Conservation (phyloP, 2,329 filamentous ascomycete species). For the Macroventuria anomochaeta region DNA sequence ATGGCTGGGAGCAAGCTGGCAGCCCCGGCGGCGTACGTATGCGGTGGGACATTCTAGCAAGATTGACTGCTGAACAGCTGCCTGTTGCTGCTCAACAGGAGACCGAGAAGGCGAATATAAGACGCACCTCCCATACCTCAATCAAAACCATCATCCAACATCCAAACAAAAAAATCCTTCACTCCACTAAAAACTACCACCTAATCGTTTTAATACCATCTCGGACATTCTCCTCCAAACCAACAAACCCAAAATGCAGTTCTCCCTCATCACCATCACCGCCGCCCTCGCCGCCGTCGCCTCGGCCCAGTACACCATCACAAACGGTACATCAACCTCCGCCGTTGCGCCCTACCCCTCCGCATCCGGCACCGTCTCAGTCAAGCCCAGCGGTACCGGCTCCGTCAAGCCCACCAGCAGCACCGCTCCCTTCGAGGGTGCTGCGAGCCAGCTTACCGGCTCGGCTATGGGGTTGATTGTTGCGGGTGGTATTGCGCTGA, state of each 20-base stretch:
- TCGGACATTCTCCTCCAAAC: not conserved
- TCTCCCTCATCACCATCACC: conserved; percentile 37
- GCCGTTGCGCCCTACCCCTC: conserved; percentile 28
- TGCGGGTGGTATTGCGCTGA: conserved; percentile 42
- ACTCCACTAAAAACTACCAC: not conserved
- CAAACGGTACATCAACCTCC: conserved; percentile 33
- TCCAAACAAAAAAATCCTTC: not conserved
- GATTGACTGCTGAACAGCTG: too few relatives aligned
- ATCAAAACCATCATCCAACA: not conserved
- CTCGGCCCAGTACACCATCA: conserved; percentile 31
- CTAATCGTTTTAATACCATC: not conserved
- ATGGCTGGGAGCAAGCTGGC: conserved; percentile 10
- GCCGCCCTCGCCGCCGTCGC: conserved; percentile 37
- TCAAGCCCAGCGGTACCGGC: conserved; percentile 21
- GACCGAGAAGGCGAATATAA: not conserved
- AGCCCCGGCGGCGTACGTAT: conserved; percentile 12
- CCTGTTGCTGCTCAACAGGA: not conserved
- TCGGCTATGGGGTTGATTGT: conserved; percentile 38
- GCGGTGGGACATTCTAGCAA: conserved; percentile 3
- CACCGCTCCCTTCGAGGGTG: conserved; percentile 37
- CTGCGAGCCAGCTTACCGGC: conserved; percentile 33
- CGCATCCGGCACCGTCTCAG: conserved; percentile 28
- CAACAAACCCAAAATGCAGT: conserved; percentile 35
- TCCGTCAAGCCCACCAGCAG: conserved; percentile 20
- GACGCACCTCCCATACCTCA: not conserved